Evolutionary conservation across 2,329 filamentous ascomycete species (phyloP), one percentile per base, ranked within the genome.

Genomic region (Fusarium nanum): DNA sequence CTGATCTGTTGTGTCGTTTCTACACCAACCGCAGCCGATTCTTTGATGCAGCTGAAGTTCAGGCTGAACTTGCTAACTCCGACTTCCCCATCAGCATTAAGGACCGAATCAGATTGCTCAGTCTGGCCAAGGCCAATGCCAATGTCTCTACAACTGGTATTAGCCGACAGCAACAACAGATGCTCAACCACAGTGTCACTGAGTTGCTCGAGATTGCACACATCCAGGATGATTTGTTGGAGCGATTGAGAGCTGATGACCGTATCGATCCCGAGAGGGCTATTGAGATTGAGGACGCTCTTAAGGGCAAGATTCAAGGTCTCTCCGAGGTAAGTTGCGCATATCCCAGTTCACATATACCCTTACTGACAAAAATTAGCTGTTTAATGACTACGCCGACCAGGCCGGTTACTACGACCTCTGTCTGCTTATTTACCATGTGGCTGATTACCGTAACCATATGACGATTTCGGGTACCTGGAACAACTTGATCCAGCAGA

Each of bases 381-480:
- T 99, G n/a, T 99, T 93, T 83, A 97, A 98, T 78, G 84, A 89
- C 68, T 99, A 94, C 75, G 93, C 94, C 58, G 94, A 98, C 76
- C 91, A 93, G 76, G 96, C 93, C 4, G 91, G 90, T 52, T 99
- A 99, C 84, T 95, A 94, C 81, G 96, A 98, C 78, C 88, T 99
- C 53, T 97, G 93, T 77, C 88, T 99, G 11, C 86, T 95, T 64
- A 97, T 99, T 76, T 98, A 94, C 83, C 92, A 97, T 79, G 89
- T 92, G 2, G 95, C 95, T 47, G 94, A 98, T 79, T 93, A 97
- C 83, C 92, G 95, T 74, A 97, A 95, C 75, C 86, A 93, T 3
- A 90, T 92, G 44, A 92, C 96, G 68, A 96, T 99, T 74, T 87
- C 88, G 57, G 86, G 90, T 42, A 97, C 93, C 6, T 99, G 96